A percentile compares a stretch with the other conserved stretches of the same genome.
These are phyloP conservation scores for Epichloe gansuensis DNA, from an alignment of 2,329 filamentous ascomycete species.

Conservation along the genomic window DNA sequence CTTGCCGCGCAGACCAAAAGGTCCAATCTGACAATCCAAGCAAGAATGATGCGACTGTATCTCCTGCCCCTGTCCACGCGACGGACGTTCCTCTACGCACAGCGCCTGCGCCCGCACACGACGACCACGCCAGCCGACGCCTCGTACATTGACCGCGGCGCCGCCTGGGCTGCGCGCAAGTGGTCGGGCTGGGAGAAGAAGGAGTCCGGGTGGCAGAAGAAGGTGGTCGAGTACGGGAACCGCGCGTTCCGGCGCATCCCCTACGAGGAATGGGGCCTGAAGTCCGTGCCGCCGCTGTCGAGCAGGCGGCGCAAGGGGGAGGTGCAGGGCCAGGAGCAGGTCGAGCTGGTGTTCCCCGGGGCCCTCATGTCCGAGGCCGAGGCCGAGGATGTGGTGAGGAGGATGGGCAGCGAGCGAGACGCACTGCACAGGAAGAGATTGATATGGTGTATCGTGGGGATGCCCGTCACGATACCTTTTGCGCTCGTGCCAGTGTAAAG, in stretches of 20 bases:
- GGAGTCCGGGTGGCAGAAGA: slow-evolving; percentile 76
- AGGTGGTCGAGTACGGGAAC: slow-evolving; percentile 78
- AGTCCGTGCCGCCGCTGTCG: slow-evolving; percentile 78
- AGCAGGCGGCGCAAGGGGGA: slow-evolving; percentile 52
- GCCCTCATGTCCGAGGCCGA: slow-evolving; percentile 51
- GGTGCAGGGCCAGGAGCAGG: slow-evolving; percentile 46
- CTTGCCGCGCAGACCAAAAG: neutral
- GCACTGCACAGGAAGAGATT: slow-evolving; percentile 62
- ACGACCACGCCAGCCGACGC: slow-evolving; percentile 34
- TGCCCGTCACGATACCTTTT: slow-evolving; percentile 75
- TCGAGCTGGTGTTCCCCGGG: slow-evolving; percentile 69
- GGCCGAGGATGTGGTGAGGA: slow-evolving; percentile 52
- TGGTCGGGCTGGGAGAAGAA: slow-evolving; percentile 85
- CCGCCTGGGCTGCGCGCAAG: slow-evolving; percentile 56
- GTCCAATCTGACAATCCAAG: neutral
- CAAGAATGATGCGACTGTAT: slow-evolving; percentile 70
- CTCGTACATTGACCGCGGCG: slow-evolving; percentile 54
- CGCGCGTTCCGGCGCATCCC: slow-evolving; percentile 73
- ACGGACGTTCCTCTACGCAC: slow-evolving; percentile 84
- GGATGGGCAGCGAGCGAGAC: slow-evolving; percentile 69
- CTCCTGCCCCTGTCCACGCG: slow-evolving; percentile 86
- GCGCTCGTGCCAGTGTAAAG: slow-evolving; percentile 75
- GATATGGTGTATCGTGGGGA: slow-evolving; percentile 67
- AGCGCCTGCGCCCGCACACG: slow-evolving; percentile 55
- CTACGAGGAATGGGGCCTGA: slow-evolving; percentile 95